Conservation (phyloP, 2,329 filamentous ascomycete species). For the Chaetomiaceae sp. region DNA sequence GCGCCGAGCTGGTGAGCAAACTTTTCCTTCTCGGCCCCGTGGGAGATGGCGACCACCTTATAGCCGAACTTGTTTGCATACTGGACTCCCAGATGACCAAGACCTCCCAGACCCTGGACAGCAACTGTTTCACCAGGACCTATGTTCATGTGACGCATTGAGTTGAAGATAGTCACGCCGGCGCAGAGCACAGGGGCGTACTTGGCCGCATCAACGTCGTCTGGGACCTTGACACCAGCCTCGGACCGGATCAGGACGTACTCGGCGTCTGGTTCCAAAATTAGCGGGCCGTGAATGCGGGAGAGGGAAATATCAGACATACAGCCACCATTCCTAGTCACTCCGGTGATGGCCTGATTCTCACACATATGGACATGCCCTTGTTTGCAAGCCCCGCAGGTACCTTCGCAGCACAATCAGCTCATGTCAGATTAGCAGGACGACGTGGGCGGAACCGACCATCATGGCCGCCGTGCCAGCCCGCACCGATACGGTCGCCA, state of each 20-base stretch:
- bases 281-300: neutral
- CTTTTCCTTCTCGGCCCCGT: conserved; percentile 46
- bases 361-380: conserved; percentile 66
- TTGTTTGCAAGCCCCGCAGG: conserved; percentile 59
- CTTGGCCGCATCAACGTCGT: conserved; percentile 37
- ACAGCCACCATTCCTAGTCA: conserved; percentile 60
- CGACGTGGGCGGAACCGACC: conserved; percentile 13
- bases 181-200: conserved; percentile 50
- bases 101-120: conserved; percentile 57
- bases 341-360: conserved; percentile 59
- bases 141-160: conserved; percentile 36
- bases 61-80: conserved; percentile 62
- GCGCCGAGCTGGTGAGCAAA: conserved; percentile 53
- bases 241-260: conserved; percentile 52
- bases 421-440: neutral
- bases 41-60: conserved; percentile 53
- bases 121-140: conserved; percentile 35
- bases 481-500: conserved; percentile 63
- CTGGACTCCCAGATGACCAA: conserved; percentile 63
- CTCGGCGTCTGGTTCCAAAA: conserved; percentile 39
- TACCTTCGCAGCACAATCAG: conserved; percentile 24
- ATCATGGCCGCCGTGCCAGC: conserved; percentile 66
- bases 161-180: conserved; percentile 44
- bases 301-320: conserved; percentile 6
- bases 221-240: conserved; percentile 43